Base-by-base conservation (phyloP, 169 alveolate species). In the Cryptosporidium sp. region DNA sequence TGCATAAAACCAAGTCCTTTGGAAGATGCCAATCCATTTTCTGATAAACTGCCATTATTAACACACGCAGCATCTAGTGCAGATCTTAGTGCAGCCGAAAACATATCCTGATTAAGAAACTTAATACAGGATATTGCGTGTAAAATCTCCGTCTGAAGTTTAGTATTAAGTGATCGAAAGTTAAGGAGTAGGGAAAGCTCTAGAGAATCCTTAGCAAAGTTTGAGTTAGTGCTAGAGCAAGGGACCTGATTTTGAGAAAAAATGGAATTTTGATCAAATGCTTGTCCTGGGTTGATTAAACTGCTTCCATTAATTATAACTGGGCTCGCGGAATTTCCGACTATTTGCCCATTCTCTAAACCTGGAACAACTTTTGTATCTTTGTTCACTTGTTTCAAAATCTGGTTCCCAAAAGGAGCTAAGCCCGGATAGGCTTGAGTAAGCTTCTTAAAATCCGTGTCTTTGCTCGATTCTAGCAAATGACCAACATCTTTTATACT, bases 61-160 rank as follows among this genome's bases (percentile, higher is more conserved):
- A 71, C 26, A 43, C 69, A 71, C 8, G 62, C 68, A 0, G 67
- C 45, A 41, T 59, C 74, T 48, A 80, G 33, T 7, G 75, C 69
- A 26, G 74, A 80, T 8, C 74, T n/a, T 50, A 80, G 29, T 14
- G 39, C 55, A 8, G 74, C 61, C 8, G 89, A 80, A 31, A 59
- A 80, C 50, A 43, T 23, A 21, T 80, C 75, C 8, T 59, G 89
- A 67, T 80, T 37, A 16, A 80, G 26, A n/a, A 80, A 80, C 31
- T 39, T 61, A n/a, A 67, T 48, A 41, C 89, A 80, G 7, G 80
- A 61, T 21, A 80, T 61, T 41, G 74, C 65, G 37, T 62, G 74
- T 14, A 80, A 45, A 21, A 80, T 18, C 14, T 80, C 75, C 10
- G 69, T 23, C n/a, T 62, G 71, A 16, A 80, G 18, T 33, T 80